Percentiles rank a stretch among this genome's conserved stretches.
These are phyloP conservation scores for Guillardia theta DNA, from an alignment of 78 protist genomes.

Conservation along the genomic window DNA sequence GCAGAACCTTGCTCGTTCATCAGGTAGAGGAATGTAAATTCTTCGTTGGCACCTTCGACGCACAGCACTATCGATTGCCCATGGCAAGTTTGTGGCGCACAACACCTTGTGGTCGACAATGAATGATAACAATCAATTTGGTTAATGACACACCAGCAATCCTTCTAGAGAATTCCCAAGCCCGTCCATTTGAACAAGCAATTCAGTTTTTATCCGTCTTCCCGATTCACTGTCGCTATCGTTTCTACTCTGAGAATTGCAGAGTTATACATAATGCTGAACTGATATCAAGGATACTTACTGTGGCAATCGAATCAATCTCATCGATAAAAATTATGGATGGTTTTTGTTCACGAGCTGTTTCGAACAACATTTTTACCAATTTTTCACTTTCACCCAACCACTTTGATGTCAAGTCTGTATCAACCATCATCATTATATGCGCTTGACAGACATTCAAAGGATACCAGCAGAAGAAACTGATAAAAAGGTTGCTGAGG, in stretches of 20 bases:
- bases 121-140: too few relatives aligned
- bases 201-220: conserved; percentile 95
- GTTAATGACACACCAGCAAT: too few relatives aligned
- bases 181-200: conserved; percentile 83
- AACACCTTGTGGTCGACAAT: too few relatives aligned
- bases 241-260: background rate
- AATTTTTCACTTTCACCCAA: conserved; percentile 92
- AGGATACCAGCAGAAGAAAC: conserved; percentile 86
- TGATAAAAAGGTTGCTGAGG: conserved; percentile 76
- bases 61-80: conserved; percentile 96
- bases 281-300: background rate
- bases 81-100: conserved; percentile 99
- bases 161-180: conserved; percentile 88
- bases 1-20: too few relatives aligned
- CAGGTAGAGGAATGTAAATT: too few relatives aligned
- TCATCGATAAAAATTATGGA: conserved; percentile 98
- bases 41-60: too few relatives aligned
- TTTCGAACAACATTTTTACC: conserved; percentile 81
- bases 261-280: background rate
- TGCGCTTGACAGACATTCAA: too few relatives aligned
- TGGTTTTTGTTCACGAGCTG: conserved; percentile 91
- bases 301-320: conserved; percentile 89
- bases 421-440: too few relatives aligned
- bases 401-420: conserved; percentile 95
- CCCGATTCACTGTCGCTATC: background rate